Conservation (phyloP, 805 yeast genomes). For the Priceomyces carsonii region DNA sequence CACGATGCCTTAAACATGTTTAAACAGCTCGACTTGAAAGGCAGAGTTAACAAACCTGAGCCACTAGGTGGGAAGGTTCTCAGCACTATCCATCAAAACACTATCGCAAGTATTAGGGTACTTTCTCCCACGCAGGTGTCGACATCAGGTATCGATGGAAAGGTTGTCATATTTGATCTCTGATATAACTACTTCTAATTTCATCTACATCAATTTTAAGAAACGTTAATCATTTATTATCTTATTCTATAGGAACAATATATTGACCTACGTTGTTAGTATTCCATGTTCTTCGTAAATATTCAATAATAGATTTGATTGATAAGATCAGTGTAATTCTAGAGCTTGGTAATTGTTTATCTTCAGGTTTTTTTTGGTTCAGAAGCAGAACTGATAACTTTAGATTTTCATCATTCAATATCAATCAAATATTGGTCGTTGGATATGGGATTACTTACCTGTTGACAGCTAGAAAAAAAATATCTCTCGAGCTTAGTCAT, state of each 20-base stretch:
- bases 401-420: slow-evolving; percentile 61
- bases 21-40: slow-evolving; percentile 93
- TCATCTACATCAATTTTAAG: too few species aligned
- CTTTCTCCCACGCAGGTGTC: slow-evolving; percentile 51
- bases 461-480: neutral
- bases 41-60: slow-evolving; percentile 55
- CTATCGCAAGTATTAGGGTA: slow-evolving; percentile 67
- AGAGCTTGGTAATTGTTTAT: slow-evolving; percentile 62
- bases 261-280: too few species aligned
- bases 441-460: slow-evolving; percentile 1
- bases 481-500: too few species aligned
- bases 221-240: too few species aligned
- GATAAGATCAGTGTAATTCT: slow-evolving; percentile 5
- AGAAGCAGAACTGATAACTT: slow-evolving; percentile 96
- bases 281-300: too few species aligned
- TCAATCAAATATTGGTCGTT: slow-evolving; percentile 2
- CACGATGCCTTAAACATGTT: slow-evolving; percentile 90
- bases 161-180: slow-evolving; percentile 68
- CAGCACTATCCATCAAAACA: slow-evolving; percentile 86
- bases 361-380: slow-evolving; percentile 74
- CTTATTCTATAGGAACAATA: too few species aligned
- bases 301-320: too few species aligned
- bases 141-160: slow-evolving; percentile 87
- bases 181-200: slow-evolving; percentile 7
- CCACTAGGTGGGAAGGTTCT: slow-evolving; percentile 41